Percentiles rank a stretch among this genome's conserved stretches.
Evolutionary conservation across 768 basidiomycete genomes (phyloP).

Genomic region (Lactarius tabidus): DNA sequence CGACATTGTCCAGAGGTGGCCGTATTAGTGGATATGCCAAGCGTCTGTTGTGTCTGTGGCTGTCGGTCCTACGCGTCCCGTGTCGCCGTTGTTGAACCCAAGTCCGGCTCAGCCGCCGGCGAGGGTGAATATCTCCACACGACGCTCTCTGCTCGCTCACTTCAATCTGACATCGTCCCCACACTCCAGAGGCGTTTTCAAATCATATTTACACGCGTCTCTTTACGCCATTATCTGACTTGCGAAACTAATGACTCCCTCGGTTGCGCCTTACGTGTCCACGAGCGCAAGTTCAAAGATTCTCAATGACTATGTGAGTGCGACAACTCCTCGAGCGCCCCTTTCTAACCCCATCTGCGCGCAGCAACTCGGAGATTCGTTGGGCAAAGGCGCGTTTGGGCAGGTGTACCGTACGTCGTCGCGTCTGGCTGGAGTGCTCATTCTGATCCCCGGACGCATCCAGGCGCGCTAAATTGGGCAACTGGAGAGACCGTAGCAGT

Average conservation of each 20-base stretch:
- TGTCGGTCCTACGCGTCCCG: background rate
- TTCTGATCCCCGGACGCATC: background rate
- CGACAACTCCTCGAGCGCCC: background rate
- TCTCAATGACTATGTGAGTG: slow-evolving; percentile 26
- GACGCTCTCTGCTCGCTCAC: background rate
- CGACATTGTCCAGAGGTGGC: background rate
- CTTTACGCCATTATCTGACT: background rate
- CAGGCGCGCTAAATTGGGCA: slow-evolving; percentile 89
- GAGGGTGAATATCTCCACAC: background rate
- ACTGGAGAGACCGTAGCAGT: slow-evolving; percentile 98
- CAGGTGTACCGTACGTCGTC: slow-evolving; percentile 84
- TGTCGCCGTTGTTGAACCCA: background rate
- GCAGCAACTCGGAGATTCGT: slow-evolving; percentile 92
- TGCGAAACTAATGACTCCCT: slow-evolving; percentile 15
- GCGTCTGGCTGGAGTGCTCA: background rate
- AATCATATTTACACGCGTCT: background rate
- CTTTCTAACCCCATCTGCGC: background rate
- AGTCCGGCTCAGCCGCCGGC: background rate
- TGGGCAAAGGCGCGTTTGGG: slow-evolving; percentile 97
- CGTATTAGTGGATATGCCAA: background rate
- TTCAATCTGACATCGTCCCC: background rate
- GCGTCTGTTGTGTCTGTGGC: background rate
- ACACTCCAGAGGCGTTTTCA: background rate
- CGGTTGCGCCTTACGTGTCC: slow-evolving; percentile 19
- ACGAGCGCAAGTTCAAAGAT: slow-evolving; percentile 18